phyloP scores from a whole-genome alignment of 805 yeast species.

The Blastobotrys attinorum region DNA sequence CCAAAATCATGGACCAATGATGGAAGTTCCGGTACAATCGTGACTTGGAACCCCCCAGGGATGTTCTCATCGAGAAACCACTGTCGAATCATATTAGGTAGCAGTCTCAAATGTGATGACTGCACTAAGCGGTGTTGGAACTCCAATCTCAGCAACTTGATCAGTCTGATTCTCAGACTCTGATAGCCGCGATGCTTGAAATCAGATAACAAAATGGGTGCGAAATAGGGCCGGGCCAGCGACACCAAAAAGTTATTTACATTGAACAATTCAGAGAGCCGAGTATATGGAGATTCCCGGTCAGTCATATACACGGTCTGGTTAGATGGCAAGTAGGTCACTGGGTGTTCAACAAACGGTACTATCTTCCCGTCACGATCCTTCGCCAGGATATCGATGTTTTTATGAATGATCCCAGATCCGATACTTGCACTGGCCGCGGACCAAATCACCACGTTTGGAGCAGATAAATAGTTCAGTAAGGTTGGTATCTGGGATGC shows the following conservation, averaged over 20 bases:
- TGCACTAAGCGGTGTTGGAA: constrained; percentile 77
- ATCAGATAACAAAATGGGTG: constrained; percentile 80
- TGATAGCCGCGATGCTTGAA: constrained; percentile 52
- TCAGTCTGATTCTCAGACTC: constrained; percentile 33
- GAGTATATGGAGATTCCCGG: constrained; percentile 67
- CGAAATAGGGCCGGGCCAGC: constrained; percentile 86
- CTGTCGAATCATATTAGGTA: constrained; percentile 63
- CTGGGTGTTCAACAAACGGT: constrained; percentile 22
- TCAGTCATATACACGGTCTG: constrained; percentile 33
- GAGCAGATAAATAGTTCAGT: constrained; percentile 84
- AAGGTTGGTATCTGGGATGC: constrained; percentile 27
- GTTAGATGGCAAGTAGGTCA: constrained; percentile 34
- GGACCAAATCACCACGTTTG: constrained; percentile 82
- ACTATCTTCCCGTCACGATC: constrained; percentile 42
- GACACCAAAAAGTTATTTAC: constrained; percentile 91
- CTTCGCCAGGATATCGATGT: constrained; percentile 51
- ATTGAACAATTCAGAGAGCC: constrained; percentile 86
- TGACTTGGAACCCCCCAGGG: constrained; percentile 75
- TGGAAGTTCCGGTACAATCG: constrained; percentile 81
- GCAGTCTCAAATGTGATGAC: constrained; percentile 66
- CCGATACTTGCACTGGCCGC: constrained; percentile 74
- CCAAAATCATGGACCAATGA: constrained; percentile 64
- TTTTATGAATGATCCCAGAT: constrained; percentile 53
- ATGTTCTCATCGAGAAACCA: constrained; percentile 83
- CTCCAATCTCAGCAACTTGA: constrained; percentile 63